phyloP scores from a whole-genome alignment of 495 filamentous ascomycete genomes.

The Sordaria brevicollis region DNA sequence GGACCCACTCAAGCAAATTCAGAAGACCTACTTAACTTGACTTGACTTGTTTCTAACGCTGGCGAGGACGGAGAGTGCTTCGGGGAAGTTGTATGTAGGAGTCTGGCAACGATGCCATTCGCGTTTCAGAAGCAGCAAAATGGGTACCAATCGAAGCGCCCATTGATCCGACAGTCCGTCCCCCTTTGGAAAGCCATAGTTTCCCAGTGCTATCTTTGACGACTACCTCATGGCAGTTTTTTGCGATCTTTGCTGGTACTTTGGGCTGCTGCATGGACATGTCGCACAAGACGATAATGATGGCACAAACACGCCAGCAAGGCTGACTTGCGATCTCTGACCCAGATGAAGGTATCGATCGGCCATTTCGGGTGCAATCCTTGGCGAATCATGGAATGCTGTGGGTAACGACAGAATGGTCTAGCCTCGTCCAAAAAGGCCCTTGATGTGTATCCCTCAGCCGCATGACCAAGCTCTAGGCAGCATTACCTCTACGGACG shows the following conservation, averaged over 20 bases:
- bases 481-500: neutral
- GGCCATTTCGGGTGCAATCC: neutral
- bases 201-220: neutral
- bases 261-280: neutral
- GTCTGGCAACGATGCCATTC: neutral
- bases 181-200: neutral
- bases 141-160: neutral
- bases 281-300: neutral
- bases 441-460: neutral
- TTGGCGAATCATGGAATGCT: neutral
- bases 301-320: neutral
- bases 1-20: no score
- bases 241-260: neutral
- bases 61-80: neutral
- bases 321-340: neutral
- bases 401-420: neutral
- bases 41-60: no score
- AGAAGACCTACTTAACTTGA: no score
- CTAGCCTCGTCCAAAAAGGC: neutral
- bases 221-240: neutral
- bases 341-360: neutral
- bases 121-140: neutral
- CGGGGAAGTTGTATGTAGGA: neutral
- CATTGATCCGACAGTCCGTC: neutral
- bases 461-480: neutral